Evolutionary conservation across 2,329 filamentous ascomycete genomes (phyloP).

Genomic region (Helotiales sp.): DNA sequence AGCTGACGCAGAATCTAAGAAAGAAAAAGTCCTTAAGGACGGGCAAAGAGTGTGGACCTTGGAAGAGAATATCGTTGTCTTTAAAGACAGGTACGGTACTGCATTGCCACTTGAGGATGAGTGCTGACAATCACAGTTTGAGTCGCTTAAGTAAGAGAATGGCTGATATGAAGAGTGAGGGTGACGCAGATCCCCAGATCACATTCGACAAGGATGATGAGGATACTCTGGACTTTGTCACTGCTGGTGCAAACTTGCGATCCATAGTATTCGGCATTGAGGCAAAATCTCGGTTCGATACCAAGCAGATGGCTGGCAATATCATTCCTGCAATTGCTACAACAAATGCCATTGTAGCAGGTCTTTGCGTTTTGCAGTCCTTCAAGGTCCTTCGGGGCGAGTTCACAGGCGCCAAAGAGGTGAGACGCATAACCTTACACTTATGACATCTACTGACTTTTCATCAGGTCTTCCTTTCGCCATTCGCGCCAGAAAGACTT

Average conservation of each 20-base stretch:
- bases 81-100: conserved; percentile 66
- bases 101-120: not conserved
- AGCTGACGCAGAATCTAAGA: conserved; percentile 44
- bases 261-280: conserved; percentile 90
- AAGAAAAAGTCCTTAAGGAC: conserved; percentile 57
- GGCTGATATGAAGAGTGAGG: conserved; percentile 57
- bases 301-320: conserved; percentile 99
- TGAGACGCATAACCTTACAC: conserved; percentile 34
- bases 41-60: conserved; percentile 81
- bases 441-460: not conserved
- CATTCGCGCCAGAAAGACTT: conserved; percentile 58
- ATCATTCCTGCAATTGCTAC: conserved; percentile 99
- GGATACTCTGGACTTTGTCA: conserved; percentile 93
- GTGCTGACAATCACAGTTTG: conserved; percentile 49
- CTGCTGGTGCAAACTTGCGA: conserved; percentile 85
- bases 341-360: conserved; percentile 94
- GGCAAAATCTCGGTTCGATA: conserved; percentile 87
- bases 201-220: conserved; percentile 96
- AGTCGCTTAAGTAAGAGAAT: conserved; percentile 74
- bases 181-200: conserved; percentile 63
- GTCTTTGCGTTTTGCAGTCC: conserved; percentile 86
- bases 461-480: conserved; percentile 72
- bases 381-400: conserved; percentile 84
- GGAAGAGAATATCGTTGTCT: conserved; percentile 81
- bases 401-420: conserved; percentile 72